Percentiles rank a stretch among this genome's conserved stretches.
These are phyloP conservation scores for Plicaturopsis crispa DNA, from an alignment of 768 basidiomycete genomes.

Conservation along the genomic window DNA sequence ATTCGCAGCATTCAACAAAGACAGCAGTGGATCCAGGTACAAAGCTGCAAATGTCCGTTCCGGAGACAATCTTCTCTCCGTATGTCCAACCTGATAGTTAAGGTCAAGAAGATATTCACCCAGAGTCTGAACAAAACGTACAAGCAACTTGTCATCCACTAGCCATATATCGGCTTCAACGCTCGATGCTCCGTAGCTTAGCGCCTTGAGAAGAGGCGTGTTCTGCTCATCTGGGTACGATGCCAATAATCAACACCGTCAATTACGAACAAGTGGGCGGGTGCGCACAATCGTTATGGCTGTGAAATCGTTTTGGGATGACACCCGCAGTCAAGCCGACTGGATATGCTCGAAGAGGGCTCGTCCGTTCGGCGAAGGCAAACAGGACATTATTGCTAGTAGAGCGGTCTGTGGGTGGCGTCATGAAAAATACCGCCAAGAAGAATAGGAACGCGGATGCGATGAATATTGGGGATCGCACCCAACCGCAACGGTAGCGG, in stretches of 20 bases:
- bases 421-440: neutral
- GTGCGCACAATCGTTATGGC: constrained; percentile 44
- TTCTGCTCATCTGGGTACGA: constrained; percentile 43
- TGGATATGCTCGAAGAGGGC: constrained; percentile 30
- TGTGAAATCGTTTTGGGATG: constrained; percentile 42
- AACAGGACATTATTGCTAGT: neutral
- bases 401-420: neutral
- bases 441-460: neutral
- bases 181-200: constrained; percentile 41
- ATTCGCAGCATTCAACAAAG: constrained; percentile 33
- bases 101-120: neutral
- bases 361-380: neutral
- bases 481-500: neutral
- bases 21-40: constrained; percentile 38
- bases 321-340: constrained; percentile 40
- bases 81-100: constrained; percentile 34
- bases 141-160: constrained; percentile 34
- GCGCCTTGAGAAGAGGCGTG: constrained; percentile 38
- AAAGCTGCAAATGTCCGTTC: constrained; percentile 38
- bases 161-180: constrained; percentile 50
- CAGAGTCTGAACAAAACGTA: constrained; percentile 13
- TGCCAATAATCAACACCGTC: too few relatives aligned
- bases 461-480: neutral
- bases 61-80: constrained; percentile 31
- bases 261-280: too few relatives aligned